Evolutionary conservation across 768 basidiomycete species (phyloP), one percentile per base, ranked within the genome.

Genomic region (Hydnum rufescens): DNA sequence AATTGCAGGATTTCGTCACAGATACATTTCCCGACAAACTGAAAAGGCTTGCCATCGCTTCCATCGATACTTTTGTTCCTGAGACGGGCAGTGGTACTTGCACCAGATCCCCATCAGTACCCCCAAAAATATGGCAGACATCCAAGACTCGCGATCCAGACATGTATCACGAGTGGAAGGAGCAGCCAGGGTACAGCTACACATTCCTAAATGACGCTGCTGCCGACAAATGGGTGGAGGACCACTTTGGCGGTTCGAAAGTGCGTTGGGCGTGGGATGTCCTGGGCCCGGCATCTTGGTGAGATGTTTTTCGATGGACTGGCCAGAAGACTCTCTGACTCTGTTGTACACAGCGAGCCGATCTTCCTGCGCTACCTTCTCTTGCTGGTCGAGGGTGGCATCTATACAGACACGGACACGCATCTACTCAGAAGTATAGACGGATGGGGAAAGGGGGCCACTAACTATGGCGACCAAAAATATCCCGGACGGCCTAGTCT

Each of bases 351-450:
- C 44, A 53, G 52, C 19, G 32, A 53, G n/a, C 52, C 16, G 58
- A 55, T 26, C 53, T 55, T n/a, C 53, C 52, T 55, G 32, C n/a
- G 54, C 5, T 55, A 55, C 42, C 43, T 55, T 4, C 32, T 53
- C 18, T 29, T 55, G n/a, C 32, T 52, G 18, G 26, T 55, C 26
- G 52, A 55, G 32, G 54, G 54, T 3, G 54, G 54, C 16, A 65
- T 68, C 32, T 68, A 68, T 58, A 55, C 62, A 13, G 67, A 68
- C 50, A 63, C 61, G 32, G 67, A 68, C 53, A 68, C 67, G 3
- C 32, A 32, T 25, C 57, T 63, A n/a, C 61, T 67, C 43, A 62
- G 62, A 53, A 52, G 60, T 5, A 62, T 66, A 29, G 54, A 55
- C 1, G 32, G 51, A 18, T 68, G 66, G 66, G 64, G 65, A 16